phyloP scores from a whole-genome alignment of 345 rosid genomes.

The Arabidopsis suecica region DNA sequence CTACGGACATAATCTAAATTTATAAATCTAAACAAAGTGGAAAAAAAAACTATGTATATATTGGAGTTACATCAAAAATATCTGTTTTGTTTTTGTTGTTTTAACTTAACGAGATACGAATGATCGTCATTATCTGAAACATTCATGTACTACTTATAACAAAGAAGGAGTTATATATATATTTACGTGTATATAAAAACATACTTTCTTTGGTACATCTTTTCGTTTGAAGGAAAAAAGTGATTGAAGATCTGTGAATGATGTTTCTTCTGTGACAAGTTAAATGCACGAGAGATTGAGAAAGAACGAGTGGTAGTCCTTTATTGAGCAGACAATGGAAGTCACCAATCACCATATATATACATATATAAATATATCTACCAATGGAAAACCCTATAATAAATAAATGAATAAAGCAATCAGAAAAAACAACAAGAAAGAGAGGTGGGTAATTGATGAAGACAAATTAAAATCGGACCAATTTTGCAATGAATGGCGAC shows the following conservation, averaged over 20 bases:
- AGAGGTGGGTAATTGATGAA: neutral
- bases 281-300: conserved; percentile 39
- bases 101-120: neutral
- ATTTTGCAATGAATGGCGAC: conserved; percentile 8
- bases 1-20: conserved; percentile 6
- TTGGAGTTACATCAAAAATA: conserved; percentile 20
- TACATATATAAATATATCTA: neutral
- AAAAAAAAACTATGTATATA: neutral
- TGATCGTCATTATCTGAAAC: neutral
- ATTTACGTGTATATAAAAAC: neutral
- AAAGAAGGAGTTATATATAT: neutral
- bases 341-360: conserved; percentile 36
- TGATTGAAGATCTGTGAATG: conserved; percentile 27
- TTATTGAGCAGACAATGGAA: conserved; percentile 42
- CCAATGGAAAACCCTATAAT: conserved; percentile 10
- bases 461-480: neutral
- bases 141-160: too few relatives aligned
- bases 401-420: conserved; percentile 18
- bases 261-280: conserved; percentile 44
- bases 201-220: conserved; percentile 24
- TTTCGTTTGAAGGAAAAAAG: conserved; percentile 1
- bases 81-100: neutral
- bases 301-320: conserved; percentile 29
- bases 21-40: conserved; percentile 24
- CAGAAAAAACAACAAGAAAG: conserved; percentile 17